Evolutionary conservation across 176 grass and related monocot genomes (phyloP).

Genomic region (Zoysia japonica): DNA sequence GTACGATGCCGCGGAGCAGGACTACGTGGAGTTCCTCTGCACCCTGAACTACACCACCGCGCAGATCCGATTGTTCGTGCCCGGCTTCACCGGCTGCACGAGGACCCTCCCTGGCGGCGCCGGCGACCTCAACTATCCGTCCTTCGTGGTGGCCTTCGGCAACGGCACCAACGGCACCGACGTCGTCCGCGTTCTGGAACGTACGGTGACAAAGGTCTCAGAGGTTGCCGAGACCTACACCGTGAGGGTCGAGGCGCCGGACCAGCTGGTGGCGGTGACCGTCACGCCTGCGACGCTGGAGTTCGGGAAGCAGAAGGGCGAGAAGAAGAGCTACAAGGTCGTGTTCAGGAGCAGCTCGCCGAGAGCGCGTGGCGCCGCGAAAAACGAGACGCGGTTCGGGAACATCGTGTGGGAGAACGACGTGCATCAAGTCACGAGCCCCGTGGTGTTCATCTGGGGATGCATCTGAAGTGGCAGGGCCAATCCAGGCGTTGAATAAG

Average conservation of each 20-base stretch:
- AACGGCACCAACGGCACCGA: neutral
- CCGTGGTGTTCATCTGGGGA: slow-evolving; percentile 50
- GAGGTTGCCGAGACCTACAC: slow-evolving; percentile 41
- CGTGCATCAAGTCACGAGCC: slow-evolving; percentile 53
- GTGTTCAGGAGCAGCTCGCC: slow-evolving; percentile 40
- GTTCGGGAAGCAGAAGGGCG: slow-evolving; percentile 28
- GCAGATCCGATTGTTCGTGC: slow-evolving; percentile 30
- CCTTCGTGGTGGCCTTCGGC: slow-evolving; percentile 46
- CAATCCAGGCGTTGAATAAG: neutral
- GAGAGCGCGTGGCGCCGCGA: neutral
- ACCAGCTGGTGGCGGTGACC: slow-evolving; percentile 41
- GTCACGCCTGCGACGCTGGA: slow-evolving; percentile 43
- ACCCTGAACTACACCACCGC: slow-evolving; percentile 46
- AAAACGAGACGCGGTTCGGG: neutral
- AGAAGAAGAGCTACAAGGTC: slow-evolving; percentile 50
- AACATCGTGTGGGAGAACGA: slow-evolving; percentile 56
- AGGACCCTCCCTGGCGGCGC: neutral
- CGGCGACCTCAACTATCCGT: slow-evolving; percentile 55
- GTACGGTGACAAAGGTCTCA: slow-evolving; percentile 46
- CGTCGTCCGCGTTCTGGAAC: neutral
- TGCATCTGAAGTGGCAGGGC: neutral
- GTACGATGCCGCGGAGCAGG: slow-evolving; percentile 47
- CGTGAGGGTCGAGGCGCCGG: slow-evolving; percentile 25
- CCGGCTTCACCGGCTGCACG: slow-evolving; percentile 8
- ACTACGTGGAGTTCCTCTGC: slow-evolving; percentile 46